These are phyloP conservation scores for Platismatia glauca DNA, from an alignment of 495 filamentous ascomycete species.

Conservation along the genomic window DNA sequence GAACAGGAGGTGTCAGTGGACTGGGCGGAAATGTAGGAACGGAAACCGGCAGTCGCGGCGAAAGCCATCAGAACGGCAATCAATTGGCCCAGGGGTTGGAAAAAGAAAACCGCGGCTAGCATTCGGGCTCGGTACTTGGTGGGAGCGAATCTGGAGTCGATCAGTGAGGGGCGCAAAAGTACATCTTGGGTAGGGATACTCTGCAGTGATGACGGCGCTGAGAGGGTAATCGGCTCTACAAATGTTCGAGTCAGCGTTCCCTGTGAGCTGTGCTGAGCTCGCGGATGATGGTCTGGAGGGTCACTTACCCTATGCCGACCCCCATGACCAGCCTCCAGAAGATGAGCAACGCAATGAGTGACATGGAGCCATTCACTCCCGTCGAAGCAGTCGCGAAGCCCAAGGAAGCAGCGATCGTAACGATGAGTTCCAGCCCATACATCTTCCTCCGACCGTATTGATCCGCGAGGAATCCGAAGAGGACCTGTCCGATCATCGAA, in stretches of 20 bases:
- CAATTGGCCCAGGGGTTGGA: slow-evolving; percentile 59
- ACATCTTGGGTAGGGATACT: slow-evolving; percentile 31
- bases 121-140: slow-evolving; percentile 51
- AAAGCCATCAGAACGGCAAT: slow-evolving; percentile 46
- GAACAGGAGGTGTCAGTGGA: slow-evolving; percentile 1
- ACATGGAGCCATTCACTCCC: slow-evolving; percentile 41
- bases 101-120: slow-evolving; percentile 58
- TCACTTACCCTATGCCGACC: slow-evolving; percentile 36
- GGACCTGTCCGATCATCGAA: slow-evolving; percentile 49
- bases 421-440: slow-evolving; percentile 55
- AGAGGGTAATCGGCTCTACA: slow-evolving; percentile 43
- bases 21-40: slow-evolving; percentile 12
- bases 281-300: slow-evolving; percentile 13
- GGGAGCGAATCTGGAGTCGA: slow-evolving; percentile 43
- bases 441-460: slow-evolving; percentile 51
- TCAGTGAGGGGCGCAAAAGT: background rate
- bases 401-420: slow-evolving; percentile 48
- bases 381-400: slow-evolving; percentile 44
- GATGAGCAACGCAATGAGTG: slow-evolving; percentile 46
- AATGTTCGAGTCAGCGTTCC: background rate
- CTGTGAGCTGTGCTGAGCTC: slow-evolving; percentile 25
- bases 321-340: slow-evolving; percentile 52
- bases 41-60: slow-evolving; percentile 36
- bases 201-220: slow-evolving; percentile 52
- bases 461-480: slow-evolving; percentile 57